phyloP scores from a whole-genome alignment of 2,329 filamentous ascomycete genomes.

The Penicillium sp. region DNA sequence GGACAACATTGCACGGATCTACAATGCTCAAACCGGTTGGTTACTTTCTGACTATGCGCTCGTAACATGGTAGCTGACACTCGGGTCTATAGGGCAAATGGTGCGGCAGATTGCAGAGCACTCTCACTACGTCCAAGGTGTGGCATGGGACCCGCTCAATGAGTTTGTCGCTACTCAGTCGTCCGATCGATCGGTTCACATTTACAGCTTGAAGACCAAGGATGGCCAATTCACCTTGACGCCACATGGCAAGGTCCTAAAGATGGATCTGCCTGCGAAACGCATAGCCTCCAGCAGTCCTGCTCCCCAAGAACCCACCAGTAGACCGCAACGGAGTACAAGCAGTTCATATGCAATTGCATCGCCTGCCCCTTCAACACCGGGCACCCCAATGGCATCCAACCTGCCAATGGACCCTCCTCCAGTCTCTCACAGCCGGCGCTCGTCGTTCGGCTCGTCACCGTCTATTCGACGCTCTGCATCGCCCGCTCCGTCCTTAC shows the following conservation, averaged over 20 bases:
- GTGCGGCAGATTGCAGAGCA: constrained; percentile 95
- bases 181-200: constrained; percentile 94
- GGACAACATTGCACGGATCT: constrained; percentile 97
- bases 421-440: constrained; percentile 80
- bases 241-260: constrained; percentile 74
- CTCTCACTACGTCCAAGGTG: constrained; percentile 96
- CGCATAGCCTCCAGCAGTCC: constrained; percentile 89
- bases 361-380: constrained; percentile 84
- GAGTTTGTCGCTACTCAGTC: constrained; percentile 98
- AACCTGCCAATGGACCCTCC: constrained; percentile 95
- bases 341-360: constrained; percentile 54
- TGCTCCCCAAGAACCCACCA: constrained; percentile 71
- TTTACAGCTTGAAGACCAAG: constrained; percentile 93
- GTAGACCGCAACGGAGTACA: constrained; percentile 30
- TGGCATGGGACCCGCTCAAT: constrained; percentile 96
- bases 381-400: constrained; percentile 85
- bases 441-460: constrained; percentile 84
- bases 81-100: constrained; percentile 51
- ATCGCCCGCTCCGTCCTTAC: constrained; percentile 89
- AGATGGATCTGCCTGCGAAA: constrained; percentile 87
- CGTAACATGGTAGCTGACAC: constrained; percentile 20
- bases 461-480: constrained; percentile 77
- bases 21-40: constrained; percentile 85
- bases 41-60: neutral
- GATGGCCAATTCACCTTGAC: constrained; percentile 87